Base-by-base conservation (phyloP, 2,329 filamentous ascomycete genomes). In the Aspergillus clavatus region DNA sequence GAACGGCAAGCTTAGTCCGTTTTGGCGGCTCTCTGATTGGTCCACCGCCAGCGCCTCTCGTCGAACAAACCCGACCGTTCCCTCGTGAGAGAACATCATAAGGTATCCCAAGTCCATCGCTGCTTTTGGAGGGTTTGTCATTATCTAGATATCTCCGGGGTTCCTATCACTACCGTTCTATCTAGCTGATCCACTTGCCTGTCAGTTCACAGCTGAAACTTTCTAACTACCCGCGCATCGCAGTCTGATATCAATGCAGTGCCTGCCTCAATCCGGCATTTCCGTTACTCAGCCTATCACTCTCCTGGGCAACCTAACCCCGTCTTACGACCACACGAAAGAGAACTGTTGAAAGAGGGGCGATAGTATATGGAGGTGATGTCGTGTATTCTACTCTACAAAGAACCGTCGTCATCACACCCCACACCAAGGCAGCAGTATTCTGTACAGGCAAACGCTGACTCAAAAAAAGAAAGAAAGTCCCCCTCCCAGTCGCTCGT, bases 1-100 rank as follows among this genome's bases (percentile, higher is more conserved):
- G 65, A 59, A 58, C 49, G 43, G 48, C 54, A 60, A 63, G 60
- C 58, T 58, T 61, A 56, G 57, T 58, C 58, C 52, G 50, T 59
- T 68, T 67, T 62, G 53, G 51, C 55, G 19, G 52, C 40, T 28
- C 44, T 36, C 56, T 68, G 51, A 68, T 68, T 68, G 65, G 65
- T 48, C 52, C 44, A 29, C 48, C 37, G 45, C 50, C 52, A 50
- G n/a, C 52, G 45, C 42, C 51, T 41, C 29, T 50, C 52, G 47
- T 46, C 47, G 51, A 19, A 23, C 42, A 21, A n/a, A 26, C 37
- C 44, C 47, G 40, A 16, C 45, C 43, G 37, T 43, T 39, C 26
- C 26, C 40, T 29, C 51, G 46, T 53, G 44, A 41, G 46, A 24
- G 48, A 53, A 51, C 58, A 52, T 58, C 48, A 57, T 53, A 45